These are phyloP conservation scores for Malus fusca DNA, from an alignment of 306 rosid genomes.

Conservation along the genomic window DNA sequence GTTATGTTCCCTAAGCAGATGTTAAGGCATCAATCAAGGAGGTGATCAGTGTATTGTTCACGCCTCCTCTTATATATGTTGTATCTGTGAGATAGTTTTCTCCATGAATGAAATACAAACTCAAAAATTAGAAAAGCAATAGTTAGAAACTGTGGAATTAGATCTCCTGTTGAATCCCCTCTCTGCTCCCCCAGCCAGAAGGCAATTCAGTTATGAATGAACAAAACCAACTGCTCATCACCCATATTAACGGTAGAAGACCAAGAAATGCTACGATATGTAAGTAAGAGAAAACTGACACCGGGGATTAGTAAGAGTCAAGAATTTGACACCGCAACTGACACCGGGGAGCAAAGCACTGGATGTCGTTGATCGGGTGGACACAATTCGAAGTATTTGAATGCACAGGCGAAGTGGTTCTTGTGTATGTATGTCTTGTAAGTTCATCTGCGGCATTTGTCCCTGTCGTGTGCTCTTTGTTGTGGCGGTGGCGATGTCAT, in stretches of 20 bases:
- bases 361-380: slow-evolving; percentile 81
- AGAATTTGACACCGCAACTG: slow-evolving; percentile 66
- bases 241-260: slow-evolving; percentile 76
- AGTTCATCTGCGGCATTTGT: background rate
- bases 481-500: background rate
- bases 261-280: slow-evolving; percentile 83
- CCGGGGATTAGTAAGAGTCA: slow-evolving; percentile 97
- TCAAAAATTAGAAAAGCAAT: no score
- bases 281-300: slow-evolving; percentile 69
- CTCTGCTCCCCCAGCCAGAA: slow-evolving; percentile 66
- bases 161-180: slow-evolving; percentile 90
- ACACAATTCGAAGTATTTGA: slow-evolving; percentile 46
- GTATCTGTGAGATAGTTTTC: no score
- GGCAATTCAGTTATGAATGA: slow-evolving; percentile 31
- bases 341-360: slow-evolving; percentile 81
- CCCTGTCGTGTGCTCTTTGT: background rate
- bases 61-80: no score
- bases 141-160: slow-evolving; percentile 51
- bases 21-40: no score
- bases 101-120: no score
- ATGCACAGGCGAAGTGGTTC: background rate
- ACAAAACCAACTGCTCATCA: slow-evolving; percentile 43
- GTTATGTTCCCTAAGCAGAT: no score
- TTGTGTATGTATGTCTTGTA: background rate
- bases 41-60: no score